Evolutionary conservation across 768 basidiomycete genomes (phyloP).

Genomic region (Lactifluus hygrophoroides): DNA sequence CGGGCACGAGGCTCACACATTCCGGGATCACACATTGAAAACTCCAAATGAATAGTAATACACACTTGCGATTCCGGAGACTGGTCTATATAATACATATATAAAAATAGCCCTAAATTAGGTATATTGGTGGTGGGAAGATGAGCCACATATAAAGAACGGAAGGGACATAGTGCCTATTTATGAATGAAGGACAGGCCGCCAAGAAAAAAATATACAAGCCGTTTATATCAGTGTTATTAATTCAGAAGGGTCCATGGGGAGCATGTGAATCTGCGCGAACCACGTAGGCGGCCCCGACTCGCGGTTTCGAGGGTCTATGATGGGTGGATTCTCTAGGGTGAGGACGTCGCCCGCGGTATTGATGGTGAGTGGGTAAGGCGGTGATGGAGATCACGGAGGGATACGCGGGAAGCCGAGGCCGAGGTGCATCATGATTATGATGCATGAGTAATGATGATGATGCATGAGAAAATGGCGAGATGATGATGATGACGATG

Average conservation of each 20-base stretch:
- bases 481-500: too few species aligned
- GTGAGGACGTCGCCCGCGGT: neutral
- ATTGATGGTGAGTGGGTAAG: neutral
- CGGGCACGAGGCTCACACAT: neutral
- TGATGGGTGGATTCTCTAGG: neutral
- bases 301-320: neutral
- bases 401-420: neutral
- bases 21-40: neutral
- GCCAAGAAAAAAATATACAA: neutral
- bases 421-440: too few species aligned
- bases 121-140: neutral
- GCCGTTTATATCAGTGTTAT: too few species aligned
- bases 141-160: neutral
- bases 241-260: neutral
- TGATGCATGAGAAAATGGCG: neutral
- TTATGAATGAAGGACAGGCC: slow-evolving; percentile 4
- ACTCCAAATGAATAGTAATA: neutral
- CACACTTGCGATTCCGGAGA: neutral
- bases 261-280: neutral
- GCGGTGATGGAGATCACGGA: neutral
- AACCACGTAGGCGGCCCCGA: neutral
- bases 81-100: slow-evolving; percentile 2
- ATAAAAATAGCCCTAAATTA: slow-evolving; percentile 1
- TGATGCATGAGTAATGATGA: too few species aligned
- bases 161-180: slow-evolving; percentile 7